Percentiles rank a stretch among this genome's conserved stretches.
phyloP scores from a whole-genome alignment of 164 flowering plant species.

The Tetracentron sinense region DNA sequence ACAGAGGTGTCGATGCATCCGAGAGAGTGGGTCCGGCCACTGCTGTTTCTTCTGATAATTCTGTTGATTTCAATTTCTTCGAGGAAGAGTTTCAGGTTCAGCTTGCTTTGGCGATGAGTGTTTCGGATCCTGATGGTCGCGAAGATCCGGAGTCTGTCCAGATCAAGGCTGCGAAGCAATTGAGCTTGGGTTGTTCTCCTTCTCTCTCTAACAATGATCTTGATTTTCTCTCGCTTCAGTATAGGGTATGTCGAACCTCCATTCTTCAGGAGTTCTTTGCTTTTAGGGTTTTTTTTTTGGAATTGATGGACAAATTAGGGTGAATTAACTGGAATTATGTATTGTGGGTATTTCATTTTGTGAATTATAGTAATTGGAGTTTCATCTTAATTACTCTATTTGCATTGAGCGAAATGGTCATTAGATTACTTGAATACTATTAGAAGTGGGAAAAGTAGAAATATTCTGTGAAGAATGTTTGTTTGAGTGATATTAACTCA shows the following conservation, averaged over 20 bases:
- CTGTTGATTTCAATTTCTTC: constrained; percentile 49
- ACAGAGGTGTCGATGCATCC: too few species aligned
- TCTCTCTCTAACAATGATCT: too few species aligned
- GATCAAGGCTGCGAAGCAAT: constrained; percentile 91
- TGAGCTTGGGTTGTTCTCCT: constrained; percentile 66
- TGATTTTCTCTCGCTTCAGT: constrained; percentile 71
- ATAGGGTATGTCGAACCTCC: constrained; percentile 55
- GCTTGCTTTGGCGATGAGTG: constrained; percentile 91
- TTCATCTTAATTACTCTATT: too few species aligned
- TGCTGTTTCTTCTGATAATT: not conserved
- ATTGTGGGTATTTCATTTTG: too few species aligned
- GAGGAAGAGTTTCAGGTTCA: constrained; percentile 98
- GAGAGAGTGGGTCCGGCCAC: not conserved
- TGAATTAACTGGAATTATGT: not conserved
- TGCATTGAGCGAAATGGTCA: too few species aligned
- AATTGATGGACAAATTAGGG: constrained; percentile 4
- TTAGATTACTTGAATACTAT: too few species aligned
- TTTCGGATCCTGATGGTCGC: constrained; percentile 60
- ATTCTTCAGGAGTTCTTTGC: too few species aligned
- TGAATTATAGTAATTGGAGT: too few species aligned
- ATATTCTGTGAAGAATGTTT: too few species aligned
- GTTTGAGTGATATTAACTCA: too few species aligned
- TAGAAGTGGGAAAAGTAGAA: too few species aligned
- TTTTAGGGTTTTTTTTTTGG: too few species aligned
- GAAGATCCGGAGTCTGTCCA: constrained; percentile 74